A percentile compares a stretch with the other conserved stretches of the same genome.
phyloP scores from a whole-genome alignment of 768 basidiomycete species.

The Termitomyces sp. region DNA sequence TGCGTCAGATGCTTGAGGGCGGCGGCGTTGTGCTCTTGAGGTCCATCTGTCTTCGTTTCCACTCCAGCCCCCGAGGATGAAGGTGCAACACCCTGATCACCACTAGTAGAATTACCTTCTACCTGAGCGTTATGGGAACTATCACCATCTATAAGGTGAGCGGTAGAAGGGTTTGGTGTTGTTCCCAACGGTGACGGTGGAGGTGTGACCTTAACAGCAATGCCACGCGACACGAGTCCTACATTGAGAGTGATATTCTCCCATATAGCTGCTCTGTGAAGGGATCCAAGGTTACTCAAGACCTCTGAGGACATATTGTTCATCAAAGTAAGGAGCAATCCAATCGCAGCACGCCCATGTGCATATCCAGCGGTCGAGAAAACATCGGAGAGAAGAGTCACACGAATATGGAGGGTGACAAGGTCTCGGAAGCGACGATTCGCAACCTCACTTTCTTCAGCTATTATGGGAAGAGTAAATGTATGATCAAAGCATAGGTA shows the following conservation, averaged over 20 bases:
- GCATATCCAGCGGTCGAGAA: constrained; percentile 82
- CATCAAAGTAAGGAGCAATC: constrained; percentile 75
- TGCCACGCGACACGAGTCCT: constrained; percentile 52
- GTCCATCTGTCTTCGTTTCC: constrained; percentile 39
- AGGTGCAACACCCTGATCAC: neutral
- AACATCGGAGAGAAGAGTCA: constrained; percentile 83
- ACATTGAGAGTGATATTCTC: constrained; percentile 80
- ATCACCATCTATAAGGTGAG: constrained; percentile 40
- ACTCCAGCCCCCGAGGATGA: constrained; percentile 2
- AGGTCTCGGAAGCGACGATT: constrained; percentile 72
- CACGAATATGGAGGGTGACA: constrained; percentile 72
- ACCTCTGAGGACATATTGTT: constrained; percentile 60
- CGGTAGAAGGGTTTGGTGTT: constrained; percentile 42
- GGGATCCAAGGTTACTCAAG: constrained; percentile 67
- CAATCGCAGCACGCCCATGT: constrained; percentile 74
- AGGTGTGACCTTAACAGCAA: constrained; percentile 45
- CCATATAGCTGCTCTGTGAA: constrained; percentile 84
- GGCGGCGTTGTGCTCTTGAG: constrained; percentile 65
- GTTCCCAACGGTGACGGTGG: constrained; percentile 44
- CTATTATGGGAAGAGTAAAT: constrained; percentile 26
- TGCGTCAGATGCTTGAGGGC: constrained; percentile 79
- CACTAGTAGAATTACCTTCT: constrained; percentile 23
- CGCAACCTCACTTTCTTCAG: constrained; percentile 44
- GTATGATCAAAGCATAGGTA: constrained; percentile 5
- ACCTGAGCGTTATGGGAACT: constrained; percentile 27